Evolutionary conservation across 495 filamentous ascomycete species (phyloP), one percentile per base, ranked within the genome.

Genomic region (Hypoxylon crocopeplum): DNA sequence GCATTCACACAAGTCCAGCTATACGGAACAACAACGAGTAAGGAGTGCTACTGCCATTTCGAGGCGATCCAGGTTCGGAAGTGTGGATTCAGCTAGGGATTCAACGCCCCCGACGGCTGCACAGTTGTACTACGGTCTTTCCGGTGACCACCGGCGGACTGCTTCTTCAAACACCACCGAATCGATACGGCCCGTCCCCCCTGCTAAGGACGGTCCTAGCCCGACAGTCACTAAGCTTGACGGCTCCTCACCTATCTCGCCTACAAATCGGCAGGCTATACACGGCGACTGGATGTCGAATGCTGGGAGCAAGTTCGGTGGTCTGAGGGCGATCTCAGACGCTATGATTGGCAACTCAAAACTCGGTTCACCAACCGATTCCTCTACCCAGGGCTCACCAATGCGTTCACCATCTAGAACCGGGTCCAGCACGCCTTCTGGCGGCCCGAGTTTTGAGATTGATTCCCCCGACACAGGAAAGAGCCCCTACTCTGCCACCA

Each of bases 401-500:
- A 54, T 88, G 52, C 84, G 88, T 50, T 88, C 80, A 21, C 85
- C 91, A 1, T 82, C 85, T 17, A 80, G 89, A 39, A 91, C 91
- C 11, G 91, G 88, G 1, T 95, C 92, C 2, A 94, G 88, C 46
- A 96, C 92, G 4, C 91, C 92, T 13, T 96, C 92, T 7, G 88
- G 77, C 0, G 90, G 88, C 0, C 86, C 86, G 4, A 92, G 88
- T 68, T 87, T 92, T 30, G 91, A 94, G 48, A 79, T 90, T 2
- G 89, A 92, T 53, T 88, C 86, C 10, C 82, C 84, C 10, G 89
- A 91, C 54, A 75, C 81, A 7, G 75, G 77, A 16, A 91, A 88
- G 54, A 81, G 77, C 33, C 64, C 81, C 45, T 69, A 75, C 68
- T 70, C 77, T 59, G 64, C 72, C 62, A 64, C 76, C 40, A 71